Base-by-base conservation (phyloP, 163 green algal genomes). In the Prototheca stagnorum region DNA sequence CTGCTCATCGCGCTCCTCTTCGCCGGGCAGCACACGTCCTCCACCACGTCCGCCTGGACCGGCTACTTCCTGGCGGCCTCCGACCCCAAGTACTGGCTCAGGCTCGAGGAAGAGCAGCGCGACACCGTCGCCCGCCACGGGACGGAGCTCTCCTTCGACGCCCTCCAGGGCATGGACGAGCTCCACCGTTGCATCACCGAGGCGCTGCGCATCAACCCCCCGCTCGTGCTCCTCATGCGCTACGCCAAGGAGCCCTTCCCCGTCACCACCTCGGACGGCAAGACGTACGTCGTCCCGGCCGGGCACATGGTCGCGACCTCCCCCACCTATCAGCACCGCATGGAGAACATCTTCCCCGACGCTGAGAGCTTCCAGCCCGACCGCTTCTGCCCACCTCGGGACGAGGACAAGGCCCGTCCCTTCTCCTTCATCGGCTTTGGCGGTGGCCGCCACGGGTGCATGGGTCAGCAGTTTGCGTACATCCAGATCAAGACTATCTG, bases 1-100 rank as follows among this genome's bases (percentile, higher is more conserved):
- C 70, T 98, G 68, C 81, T 98, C 16, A 98, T 96, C 44, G 90
- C 89, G 4, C 72, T 79, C n/a, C 74, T 98, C 26, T 98, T 98
- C 64, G 90, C 85, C 9, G 89, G 90, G 14, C 90, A 97, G 76
- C 89, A 98, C 74, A 98, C 87, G 55, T 88, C 63, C 35, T 86
- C 75, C 46, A 85, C 95, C 62, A 98, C 89, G 37, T 83, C 79
- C 39, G 59, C 80, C 2, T 98, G 90, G 90, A 93, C 88, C 1
- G 83, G 78, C 31, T 64, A 82, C 37, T 80, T 73, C 62, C 83
- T 95, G 71, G 31, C 31, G 11, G 53, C 35, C 40, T 11, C 20
- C 36, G 39, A 40, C 35, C 46, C 2, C 26, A 14, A 17, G 35
- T 34, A 29, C 25, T 19, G 52, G 34, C 41, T 61, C 37, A 53